Percentiles rank a stretch among this genome's conserved stretches.
These are phyloP conservation scores for Kwoniella sp. DNA, from an alignment of 768 basidiomycete genomes.

Conservation along the genomic window DNA sequence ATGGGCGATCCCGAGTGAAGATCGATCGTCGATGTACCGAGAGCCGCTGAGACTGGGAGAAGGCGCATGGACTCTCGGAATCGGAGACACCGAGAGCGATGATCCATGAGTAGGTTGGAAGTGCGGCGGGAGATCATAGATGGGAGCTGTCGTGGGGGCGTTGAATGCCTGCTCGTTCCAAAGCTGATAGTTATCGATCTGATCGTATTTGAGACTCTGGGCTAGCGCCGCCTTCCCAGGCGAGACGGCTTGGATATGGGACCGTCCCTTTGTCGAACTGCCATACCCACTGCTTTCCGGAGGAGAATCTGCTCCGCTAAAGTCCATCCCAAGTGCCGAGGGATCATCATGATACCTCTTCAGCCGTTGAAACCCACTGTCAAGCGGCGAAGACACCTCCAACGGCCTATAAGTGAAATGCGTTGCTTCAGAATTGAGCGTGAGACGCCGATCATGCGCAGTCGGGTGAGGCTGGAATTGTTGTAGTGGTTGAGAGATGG, in stretches of 20 bases:
- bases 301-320: not conserved
- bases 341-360: slow-evolving; percentile 19
- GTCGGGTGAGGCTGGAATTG: not conserved
- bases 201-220: not conserved
- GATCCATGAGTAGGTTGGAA: not conserved
- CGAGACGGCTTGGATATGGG: not conserved
- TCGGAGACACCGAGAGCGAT: not conserved
- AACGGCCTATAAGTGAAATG: slow-evolving; percentile 2
- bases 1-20: slow-evolving; percentile 1
- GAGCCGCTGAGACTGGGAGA: not conserved
- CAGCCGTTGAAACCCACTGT: slow-evolving; percentile 4
- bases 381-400: not conserved
- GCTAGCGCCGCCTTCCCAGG: slow-evolving; percentile 8
- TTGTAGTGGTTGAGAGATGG: slow-evolving; percentile 1
- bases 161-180: not conserved
- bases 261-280: not conserved
- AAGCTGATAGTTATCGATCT: not conserved
- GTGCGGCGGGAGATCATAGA: slow-evolving; percentile 1
- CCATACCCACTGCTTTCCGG: not conserved
- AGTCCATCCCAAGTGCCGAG: slow-evolving; percentile 11
- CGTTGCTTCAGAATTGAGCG: slow-evolving; percentile 10
- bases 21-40: not conserved
- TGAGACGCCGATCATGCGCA: not conserved
- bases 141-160: not conserved
- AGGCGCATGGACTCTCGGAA: not conserved